A percentile compares a stretch with the other conserved stretches of the same genome.
These are phyloP conservation scores for Phaeosphaeria sp. DNA, from an alignment of 2,329 filamentous ascomycete genomes.

Conservation along the genomic window DNA sequence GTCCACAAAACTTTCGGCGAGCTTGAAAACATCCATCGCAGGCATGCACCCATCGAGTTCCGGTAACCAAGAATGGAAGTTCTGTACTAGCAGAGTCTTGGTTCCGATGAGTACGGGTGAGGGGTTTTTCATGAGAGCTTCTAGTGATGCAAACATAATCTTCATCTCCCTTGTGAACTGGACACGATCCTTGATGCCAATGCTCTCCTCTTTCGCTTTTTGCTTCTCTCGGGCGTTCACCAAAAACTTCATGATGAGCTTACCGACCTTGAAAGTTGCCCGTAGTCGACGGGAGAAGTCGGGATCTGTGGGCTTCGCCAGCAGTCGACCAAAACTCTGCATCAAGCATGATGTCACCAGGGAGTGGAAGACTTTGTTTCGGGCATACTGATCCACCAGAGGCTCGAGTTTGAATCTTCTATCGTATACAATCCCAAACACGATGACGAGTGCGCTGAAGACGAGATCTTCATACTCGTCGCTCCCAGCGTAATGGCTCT, in stretches of 20 bases:
- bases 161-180: slow-evolving; percentile 85
- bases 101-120: slow-evolving; percentile 89
- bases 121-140: slow-evolving; percentile 86
- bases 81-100: slow-evolving; percentile 92
- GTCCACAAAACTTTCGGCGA: slow-evolving; percentile 93
- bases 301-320: slow-evolving; percentile 82
- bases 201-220: slow-evolving; percentile 83
- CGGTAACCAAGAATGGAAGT: slow-evolving; percentile 97
- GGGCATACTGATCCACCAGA: slow-evolving; percentile 89
- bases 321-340: slow-evolving; percentile 81
- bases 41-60: slow-evolving; percentile 80
- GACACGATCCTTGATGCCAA: slow-evolving; percentile 77
- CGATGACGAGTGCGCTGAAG: slow-evolving; percentile 87
- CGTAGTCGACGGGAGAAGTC: slow-evolving; percentile 84
- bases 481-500: slow-evolving; percentile 89
- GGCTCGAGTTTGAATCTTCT: slow-evolving; percentile 90
- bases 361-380: slow-evolving; percentile 88
- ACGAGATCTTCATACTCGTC: slow-evolving; percentile 92
- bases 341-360: slow-evolving; percentile 90
- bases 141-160: slow-evolving; percentile 87
- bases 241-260: slow-evolving; percentile 93
- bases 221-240: slow-evolving; percentile 87
- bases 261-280: slow-evolving; percentile 92
- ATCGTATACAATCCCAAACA: slow-evolving; percentile 93
- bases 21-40: slow-evolving; percentile 85